These are phyloP conservation scores for Eurotiales sp. DNA, from an alignment of 2,329 filamentous ascomycete species.

Conservation along the genomic window DNA sequence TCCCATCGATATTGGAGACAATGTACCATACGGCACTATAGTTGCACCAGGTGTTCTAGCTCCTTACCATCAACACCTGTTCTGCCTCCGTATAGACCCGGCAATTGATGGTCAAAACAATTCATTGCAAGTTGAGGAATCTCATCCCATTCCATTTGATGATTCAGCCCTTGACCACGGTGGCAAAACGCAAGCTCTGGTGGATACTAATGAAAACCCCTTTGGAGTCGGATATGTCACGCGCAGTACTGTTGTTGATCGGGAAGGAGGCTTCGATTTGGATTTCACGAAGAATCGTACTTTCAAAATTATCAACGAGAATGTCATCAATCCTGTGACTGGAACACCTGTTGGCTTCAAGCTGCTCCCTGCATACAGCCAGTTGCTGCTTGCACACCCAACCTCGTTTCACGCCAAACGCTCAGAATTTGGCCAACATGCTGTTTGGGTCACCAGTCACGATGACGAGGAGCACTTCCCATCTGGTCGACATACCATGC, in stretches of 20 bases:
- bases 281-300: too few species aligned
- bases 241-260: too few species aligned
- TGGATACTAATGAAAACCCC: too few species aligned
- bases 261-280: too few species aligned
- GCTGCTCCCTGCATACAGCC: slow-evolving; percentile 80
- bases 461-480: slow-evolving; percentile 77
- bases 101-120: slow-evolving; percentile 62
- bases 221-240: too few species aligned
- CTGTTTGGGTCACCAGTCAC: slow-evolving; percentile 84
- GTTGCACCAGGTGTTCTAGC: slow-evolving; percentile 63
- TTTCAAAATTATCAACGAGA: too few species aligned
- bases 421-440: slow-evolving; percentile 79
- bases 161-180: slow-evolving; percentile 77
- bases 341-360: slow-evolving; percentile 84
- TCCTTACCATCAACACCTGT: slow-evolving; percentile 69
- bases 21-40: slow-evolving; percentile 56
- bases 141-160: too few species aligned
- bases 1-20: slow-evolving; percentile 56
- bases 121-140: too few species aligned
- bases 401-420: slow-evolving; percentile 82
- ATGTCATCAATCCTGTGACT: slow-evolving; percentile 75
- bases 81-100: slow-evolving; percentile 62
- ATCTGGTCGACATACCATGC: slow-evolving; percentile 80
- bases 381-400: slow-evolving; percentile 73
- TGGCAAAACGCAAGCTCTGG: too few species aligned